Percentiles rank a stretch among this genome's conserved stretches.
These are phyloP conservation scores for Rhizopogon vulgaris DNA, from an alignment of 768 basidiomycete species.

Conservation along the genomic window DNA sequence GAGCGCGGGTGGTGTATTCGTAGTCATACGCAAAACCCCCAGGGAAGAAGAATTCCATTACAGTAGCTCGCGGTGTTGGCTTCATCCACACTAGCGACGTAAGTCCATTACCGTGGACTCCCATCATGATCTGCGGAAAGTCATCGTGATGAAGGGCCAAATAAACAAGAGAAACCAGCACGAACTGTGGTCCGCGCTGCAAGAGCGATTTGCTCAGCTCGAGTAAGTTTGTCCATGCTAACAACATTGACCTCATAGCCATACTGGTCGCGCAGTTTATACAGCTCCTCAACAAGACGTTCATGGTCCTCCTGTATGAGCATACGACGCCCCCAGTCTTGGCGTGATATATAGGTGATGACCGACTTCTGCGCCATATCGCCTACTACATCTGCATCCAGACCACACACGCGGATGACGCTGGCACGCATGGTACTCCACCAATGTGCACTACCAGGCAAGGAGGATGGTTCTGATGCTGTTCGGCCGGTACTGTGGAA, in stretches of 20 bases:
- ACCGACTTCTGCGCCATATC: constrained; percentile 53
- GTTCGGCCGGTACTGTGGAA: constrained; percentile 70
- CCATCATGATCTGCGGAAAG: constrained; percentile 78
- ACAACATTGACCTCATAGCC: constrained; percentile 89
- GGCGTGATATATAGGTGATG: constrained; percentile 89
- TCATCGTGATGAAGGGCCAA: background rate
- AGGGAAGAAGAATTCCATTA: constrained; percentile 89
- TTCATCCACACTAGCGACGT: constrained; percentile 93
- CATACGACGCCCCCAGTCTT: constrained; percentile 85
- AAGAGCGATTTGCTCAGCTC: constrained; percentile 73
- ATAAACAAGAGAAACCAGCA: constrained; percentile 2
- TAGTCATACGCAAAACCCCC: constrained; percentile 85
- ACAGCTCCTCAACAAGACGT: constrained; percentile 65
- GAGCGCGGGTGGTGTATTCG: constrained; percentile 70
- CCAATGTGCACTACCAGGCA: constrained; percentile 77
- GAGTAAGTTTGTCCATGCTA: constrained; percentile 72
- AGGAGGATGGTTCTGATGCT: constrained; percentile 65
- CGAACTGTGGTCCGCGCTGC: constrained; percentile 83
- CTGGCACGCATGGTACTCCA: constrained; percentile 75
- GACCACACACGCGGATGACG: constrained; percentile 65
- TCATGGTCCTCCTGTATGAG: constrained; percentile 73
- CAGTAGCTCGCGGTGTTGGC: constrained; percentile 71
- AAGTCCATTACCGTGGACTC: constrained; percentile 89
- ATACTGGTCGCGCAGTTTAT: constrained; percentile 59
- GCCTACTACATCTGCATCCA: constrained; percentile 37